Percentiles rank a stretch among this genome's conserved stretches.
These are phyloP conservation scores for Prunus padus DNA, from an alignment of 306 rosid genomes.

Conservation along the genomic window DNA sequence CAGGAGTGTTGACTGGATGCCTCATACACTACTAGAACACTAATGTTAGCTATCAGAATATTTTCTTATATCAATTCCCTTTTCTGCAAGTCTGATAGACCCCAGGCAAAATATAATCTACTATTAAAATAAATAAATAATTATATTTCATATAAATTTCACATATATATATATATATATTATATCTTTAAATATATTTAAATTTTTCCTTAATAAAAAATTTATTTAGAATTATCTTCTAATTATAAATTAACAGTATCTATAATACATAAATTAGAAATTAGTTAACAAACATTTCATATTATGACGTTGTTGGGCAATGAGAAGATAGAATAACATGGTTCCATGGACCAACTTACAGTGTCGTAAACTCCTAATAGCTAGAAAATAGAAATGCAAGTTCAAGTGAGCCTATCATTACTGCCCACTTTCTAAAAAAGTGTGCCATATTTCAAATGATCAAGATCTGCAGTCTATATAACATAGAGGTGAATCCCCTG, in stretches of 20 bases:
- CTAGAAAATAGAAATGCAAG: no score
- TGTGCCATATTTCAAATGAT: neutral
- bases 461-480: neutral
- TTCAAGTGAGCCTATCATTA: neutral
- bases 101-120: neutral
- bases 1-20: neutral
- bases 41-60: neutral
- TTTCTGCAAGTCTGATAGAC: neutral
- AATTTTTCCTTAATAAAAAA: no score
- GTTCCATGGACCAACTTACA: no score
- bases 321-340: no score
- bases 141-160: no score
- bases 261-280: no score
- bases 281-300: no score
- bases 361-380: no score
- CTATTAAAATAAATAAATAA: neutral
- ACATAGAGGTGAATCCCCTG: neutral
- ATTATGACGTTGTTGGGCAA: no score
- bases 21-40: neutral
- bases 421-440: neutral
- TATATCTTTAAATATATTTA: no score
- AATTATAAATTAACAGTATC: no score
- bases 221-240: no score
- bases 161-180: neutral
- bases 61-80: neutral